A percentile compares a stretch with the other conserved stretches of the same genome.
Conservation (phyloP, 164 flowering plant genomes). For the Magnolia officinalis region DNA sequence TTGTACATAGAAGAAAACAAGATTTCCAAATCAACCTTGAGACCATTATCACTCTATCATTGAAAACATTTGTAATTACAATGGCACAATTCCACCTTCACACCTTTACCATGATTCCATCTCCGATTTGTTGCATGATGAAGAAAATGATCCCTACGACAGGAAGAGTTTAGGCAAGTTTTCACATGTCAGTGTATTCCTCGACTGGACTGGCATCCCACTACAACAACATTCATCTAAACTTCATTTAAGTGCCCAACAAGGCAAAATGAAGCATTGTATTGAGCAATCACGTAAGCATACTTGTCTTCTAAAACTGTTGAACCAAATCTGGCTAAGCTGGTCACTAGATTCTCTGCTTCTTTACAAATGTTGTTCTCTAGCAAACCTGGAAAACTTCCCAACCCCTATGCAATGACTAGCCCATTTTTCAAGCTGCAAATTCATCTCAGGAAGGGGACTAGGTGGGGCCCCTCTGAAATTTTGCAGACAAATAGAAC, state of each 20-base stretch:
- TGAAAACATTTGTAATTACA: neutral
- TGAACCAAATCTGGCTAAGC: constrained; percentile 56
- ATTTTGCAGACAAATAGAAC: constrained; percentile 59
- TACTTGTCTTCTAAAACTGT: constrained; percentile 39
- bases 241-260: constrained; percentile 69
- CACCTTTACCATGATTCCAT: neutral
- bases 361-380: constrained; percentile 47
- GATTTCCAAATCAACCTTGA: neutral
- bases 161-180: neutral
- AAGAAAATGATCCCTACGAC: neutral
- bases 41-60: neutral
- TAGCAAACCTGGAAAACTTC: constrained; percentile 72
- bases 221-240: constrained; percentile 55
- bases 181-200: neutral
- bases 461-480: constrained; percentile 52
- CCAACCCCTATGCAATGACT: constrained; percentile 62
- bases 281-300: constrained; percentile 78
- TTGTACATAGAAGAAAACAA: neutral
- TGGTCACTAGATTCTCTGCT: constrained; percentile 59
- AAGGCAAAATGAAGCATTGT: constrained; percentile 52
- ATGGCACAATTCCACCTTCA: neutral
- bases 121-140: neutral
- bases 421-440: constrained; percentile 39
- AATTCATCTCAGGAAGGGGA: constrained; percentile 63
- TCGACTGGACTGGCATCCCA: constrained; percentile 18